phyloP scores from a whole-genome alignment of 768 basidiomycete species.

The Clavulina sp. region DNA sequence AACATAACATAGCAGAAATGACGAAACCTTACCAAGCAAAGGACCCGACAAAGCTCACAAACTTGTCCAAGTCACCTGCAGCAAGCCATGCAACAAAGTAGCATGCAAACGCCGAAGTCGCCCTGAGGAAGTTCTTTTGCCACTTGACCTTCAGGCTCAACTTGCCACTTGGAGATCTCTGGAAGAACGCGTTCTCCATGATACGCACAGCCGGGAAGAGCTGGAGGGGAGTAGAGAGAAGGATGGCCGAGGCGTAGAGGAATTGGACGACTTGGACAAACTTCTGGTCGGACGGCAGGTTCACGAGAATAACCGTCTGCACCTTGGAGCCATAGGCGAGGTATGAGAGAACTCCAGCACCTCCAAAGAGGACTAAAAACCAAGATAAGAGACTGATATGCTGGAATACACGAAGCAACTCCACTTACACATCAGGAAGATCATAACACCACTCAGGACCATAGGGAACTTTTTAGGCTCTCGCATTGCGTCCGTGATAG shows the following conservation, averaged over 20 bases:
- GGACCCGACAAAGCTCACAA: slow-evolving; percentile 72
- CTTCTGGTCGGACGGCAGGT: slow-evolving; percentile 65
- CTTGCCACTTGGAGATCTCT: slow-evolving; percentile 78
- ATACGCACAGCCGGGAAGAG: slow-evolving; percentile 97
- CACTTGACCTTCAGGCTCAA: slow-evolving; percentile 69
- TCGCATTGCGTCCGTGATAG: slow-evolving; percentile 92
- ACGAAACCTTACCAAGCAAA: slow-evolving; percentile 63
- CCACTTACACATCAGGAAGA: slow-evolving; percentile 49
- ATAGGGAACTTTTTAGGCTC: slow-evolving; percentile 87
- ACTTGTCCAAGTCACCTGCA: slow-evolving; percentile 42
- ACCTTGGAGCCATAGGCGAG: slow-evolving; percentile 73
- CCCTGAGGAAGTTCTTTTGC: slow-evolving; percentile 65
- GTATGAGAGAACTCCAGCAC: slow-evolving; percentile 75
- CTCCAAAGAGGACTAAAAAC: slow-evolving; percentile 58
- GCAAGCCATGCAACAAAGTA: slow-evolving; percentile 35
- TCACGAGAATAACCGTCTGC: slow-evolving; percentile 88
- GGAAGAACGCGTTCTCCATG: slow-evolving; percentile 89
- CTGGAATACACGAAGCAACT: neutral
- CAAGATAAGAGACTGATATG: slow-evolving; percentile 5
- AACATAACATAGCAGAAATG: neutral
- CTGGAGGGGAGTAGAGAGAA: slow-evolving; percentile 82
- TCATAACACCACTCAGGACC: slow-evolving; percentile 81
- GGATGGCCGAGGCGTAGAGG: slow-evolving; percentile 81
- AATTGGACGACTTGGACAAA: slow-evolving; percentile 85
- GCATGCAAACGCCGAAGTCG: slow-evolving; percentile 42